Conservation (phyloP, 2,329 filamentous ascomycete species). For the Cytospora mali region DNA sequence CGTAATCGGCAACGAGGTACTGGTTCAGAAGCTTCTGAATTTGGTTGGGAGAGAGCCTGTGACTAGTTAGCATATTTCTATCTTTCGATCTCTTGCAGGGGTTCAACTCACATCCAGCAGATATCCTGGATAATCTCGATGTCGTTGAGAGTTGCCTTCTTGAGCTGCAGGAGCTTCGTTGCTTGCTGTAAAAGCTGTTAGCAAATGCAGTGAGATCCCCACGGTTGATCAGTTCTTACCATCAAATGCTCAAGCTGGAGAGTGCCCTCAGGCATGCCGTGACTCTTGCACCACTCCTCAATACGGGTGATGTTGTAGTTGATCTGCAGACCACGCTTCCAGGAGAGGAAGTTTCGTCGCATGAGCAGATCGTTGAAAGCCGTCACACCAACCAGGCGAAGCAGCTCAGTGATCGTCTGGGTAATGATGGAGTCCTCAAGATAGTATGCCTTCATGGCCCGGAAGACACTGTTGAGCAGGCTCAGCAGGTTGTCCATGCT, state of each 20-base stretch:
- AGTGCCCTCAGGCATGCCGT: slow-evolving; percentile 98
- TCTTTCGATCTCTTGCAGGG: too few relatives aligned
- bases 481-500: slow-evolving; percentile 99
- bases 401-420: slow-evolving; percentile 91
- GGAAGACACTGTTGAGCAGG: slow-evolving; percentile 94
- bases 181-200: slow-evolving; percentile 69
- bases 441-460: slow-evolving; percentile 98
- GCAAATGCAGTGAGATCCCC: slow-evolving; percentile 15
- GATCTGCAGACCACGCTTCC: slow-evolving; percentile 98
- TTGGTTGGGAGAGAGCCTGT: slow-evolving; percentile 92
- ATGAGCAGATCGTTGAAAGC: slow-evolving; percentile 98
- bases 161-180: slow-evolving; percentile 95
- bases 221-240: slow-evolving; percentile 54
- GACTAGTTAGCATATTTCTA: slow-evolving; percentile 10
- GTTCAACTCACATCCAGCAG: slow-evolving; percentile 88
- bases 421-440: slow-evolving; percentile 94
- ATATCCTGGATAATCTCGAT: slow-evolving; percentile 99
- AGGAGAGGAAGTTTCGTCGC: slow-evolving; percentile 97
- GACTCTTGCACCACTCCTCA: slow-evolving; percentile 99
- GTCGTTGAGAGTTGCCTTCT: slow-evolving; percentile 98
- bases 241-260: slow-evolving; percentile 97
- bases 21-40: slow-evolving; percentile 99
- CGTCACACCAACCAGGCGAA: slow-evolving; percentile 91
- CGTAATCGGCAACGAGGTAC: slow-evolving; percentile 97
- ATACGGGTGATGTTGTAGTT: slow-evolving; percentile 99